Conservation (phyloP, 148 eudicot species). For the Camellia japonica region DNA sequence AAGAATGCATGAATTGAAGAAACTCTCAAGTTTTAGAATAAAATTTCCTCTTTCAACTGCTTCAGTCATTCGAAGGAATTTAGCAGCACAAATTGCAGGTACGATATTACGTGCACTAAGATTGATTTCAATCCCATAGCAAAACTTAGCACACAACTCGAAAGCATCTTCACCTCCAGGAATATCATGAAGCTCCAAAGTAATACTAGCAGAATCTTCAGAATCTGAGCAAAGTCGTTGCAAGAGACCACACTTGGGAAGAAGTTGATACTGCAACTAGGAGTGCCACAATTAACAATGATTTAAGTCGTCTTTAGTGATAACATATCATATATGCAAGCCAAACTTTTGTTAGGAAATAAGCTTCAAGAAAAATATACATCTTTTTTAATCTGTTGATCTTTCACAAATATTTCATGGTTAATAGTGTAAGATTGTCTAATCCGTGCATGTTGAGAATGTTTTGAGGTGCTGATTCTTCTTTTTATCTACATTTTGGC, state of each 20-base stretch:
- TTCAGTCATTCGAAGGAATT: conserved; percentile 58
- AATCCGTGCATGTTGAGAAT: no score
- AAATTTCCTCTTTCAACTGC: conserved; percentile 50
- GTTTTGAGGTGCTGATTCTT: no score
- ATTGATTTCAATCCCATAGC: conserved; percentile 57
- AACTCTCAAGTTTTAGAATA: conserved; percentile 39
- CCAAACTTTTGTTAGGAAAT: no score
- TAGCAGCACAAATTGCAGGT: conserved; percentile 55
- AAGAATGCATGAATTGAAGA: conserved; percentile 53
- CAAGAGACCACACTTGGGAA: conserved; percentile 52
- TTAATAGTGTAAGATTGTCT: no score
- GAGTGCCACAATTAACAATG: conserved; percentile 16
- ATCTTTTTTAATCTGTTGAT: no score
- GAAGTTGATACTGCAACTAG: conserved; percentile 47
- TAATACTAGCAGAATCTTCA: conserved; percentile 16
- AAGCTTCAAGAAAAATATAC: no score
- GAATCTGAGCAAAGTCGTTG: conserved; percentile 37
- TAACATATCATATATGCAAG: neutral
- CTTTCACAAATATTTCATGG: no score
- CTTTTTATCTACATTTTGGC: no score
- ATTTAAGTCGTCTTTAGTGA: conserved; percentile 10
- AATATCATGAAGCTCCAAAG: conserved; percentile 47
- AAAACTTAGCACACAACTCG: conserved; percentile 61
- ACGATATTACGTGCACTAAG: conserved; percentile 58
- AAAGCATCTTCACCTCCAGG: conserved; percentile 66